These are phyloP conservation scores for Chalciporus sphaerocephalus DNA, from an alignment of 768 basidiomycete genomes.

Conservation along the genomic window DNA sequence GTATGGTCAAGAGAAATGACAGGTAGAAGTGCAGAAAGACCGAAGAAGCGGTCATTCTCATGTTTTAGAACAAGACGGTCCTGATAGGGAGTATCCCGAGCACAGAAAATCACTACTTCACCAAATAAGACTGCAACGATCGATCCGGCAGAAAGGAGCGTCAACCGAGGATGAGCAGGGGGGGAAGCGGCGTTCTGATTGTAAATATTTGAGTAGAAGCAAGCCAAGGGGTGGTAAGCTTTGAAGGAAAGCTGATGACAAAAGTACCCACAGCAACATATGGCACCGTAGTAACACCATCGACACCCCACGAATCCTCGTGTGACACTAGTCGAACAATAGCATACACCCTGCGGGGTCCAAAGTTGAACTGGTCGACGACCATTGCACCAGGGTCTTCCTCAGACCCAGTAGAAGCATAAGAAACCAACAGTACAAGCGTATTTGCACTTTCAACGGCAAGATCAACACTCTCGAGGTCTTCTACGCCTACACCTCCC, in stretches of 20 bases:
- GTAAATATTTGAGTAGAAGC: not conserved
- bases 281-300: conserved; percentile 54
- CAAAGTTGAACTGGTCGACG: conserved; percentile 36
- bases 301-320: conserved; percentile 24
- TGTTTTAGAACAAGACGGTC: conserved; percentile 73
- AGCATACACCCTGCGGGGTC: conserved; percentile 62
- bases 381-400: conserved; percentile 35
- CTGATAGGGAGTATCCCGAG: conserved; percentile 64
- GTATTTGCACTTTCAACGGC: conserved; percentile 54
- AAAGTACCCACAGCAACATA: conserved; percentile 63
- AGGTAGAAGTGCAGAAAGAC: conserved; percentile 49
- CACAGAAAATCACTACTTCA: conserved; percentile 69
- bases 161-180: conserved; percentile 68
- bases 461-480: conserved; percentile 72
- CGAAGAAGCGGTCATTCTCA: conserved; percentile 63
- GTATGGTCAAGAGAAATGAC: conserved; percentile 20
- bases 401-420: conserved; percentile 48
- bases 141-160: conserved; percentile 54
- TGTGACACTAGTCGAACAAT: conserved; percentile 43
- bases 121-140: conserved; percentile 66
- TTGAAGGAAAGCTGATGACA: not conserved
- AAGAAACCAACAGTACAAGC: conserved; percentile 63
- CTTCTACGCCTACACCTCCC: conserved; percentile 46
- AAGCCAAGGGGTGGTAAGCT: not conserved
- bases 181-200: conserved; percentile 60